Conservation (phyloP, 2,329 filamentous ascomycete genomes). For the Alternaria rosae region DNA sequence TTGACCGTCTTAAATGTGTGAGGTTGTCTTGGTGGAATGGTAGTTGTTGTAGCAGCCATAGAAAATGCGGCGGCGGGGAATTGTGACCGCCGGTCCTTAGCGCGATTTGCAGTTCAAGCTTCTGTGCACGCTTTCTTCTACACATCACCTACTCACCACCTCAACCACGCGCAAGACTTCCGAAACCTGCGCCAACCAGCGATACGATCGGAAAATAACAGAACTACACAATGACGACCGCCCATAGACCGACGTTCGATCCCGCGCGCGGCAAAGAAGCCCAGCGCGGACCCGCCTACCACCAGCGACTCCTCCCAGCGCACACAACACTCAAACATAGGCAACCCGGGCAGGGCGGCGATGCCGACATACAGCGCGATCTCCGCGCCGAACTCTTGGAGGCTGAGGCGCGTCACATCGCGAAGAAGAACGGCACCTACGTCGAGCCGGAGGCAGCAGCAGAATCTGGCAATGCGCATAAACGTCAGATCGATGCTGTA, state of each 20-base stretch:
- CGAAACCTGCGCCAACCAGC: constrained; percentile 26
- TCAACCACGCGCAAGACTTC: constrained; percentile 38
- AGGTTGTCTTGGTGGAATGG: constrained; percentile 14
- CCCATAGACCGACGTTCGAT: constrained; percentile 92
- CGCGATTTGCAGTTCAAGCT: constrained; percentile 19
- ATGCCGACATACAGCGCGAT: constrained; percentile 77
- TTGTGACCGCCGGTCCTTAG: constrained; percentile 23
- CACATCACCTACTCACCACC: constrained; percentile 12
- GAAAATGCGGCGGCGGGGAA: constrained; percentile 38
- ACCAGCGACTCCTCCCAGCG: constrained; percentile 92
- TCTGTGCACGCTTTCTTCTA: constrained; percentile 10
- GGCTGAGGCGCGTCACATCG: constrained; percentile 86
- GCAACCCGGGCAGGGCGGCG: constrained; percentile 88
- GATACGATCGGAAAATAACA: neutral
- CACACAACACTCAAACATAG: constrained; percentile 87
- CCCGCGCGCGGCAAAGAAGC: constrained; percentile 96
- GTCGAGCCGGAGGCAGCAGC: constrained; percentile 56
- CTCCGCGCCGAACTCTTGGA: constrained; percentile 87
- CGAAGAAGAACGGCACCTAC: constrained; percentile 76
- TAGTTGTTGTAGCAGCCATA: constrained; percentile 12
- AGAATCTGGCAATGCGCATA: constrained; percentile 58
- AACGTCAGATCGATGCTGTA: constrained; percentile 69
- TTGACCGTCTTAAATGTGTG: constrained; percentile 29
- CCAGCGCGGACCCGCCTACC: constrained; percentile 90
- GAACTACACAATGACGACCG: constrained; percentile 56